phyloP scores from a whole-genome alignment of 2,329 filamentous ascomycete species.

The Phyllosticta citrichinensis region DNA sequence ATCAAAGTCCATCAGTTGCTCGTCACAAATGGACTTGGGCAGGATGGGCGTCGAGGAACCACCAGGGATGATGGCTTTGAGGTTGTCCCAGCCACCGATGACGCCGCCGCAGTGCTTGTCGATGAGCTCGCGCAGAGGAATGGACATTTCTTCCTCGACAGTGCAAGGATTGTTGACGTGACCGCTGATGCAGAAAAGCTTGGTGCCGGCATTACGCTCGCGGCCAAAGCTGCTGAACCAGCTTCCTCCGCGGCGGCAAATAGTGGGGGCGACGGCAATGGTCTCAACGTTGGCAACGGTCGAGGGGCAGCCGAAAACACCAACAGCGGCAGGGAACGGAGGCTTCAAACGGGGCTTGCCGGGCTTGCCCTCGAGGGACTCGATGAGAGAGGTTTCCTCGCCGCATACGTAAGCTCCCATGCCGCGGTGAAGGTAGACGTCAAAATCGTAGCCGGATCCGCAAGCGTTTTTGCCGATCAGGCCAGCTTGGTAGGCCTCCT shows the following conservation, averaged over 20 bases:
- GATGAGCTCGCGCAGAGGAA: conserved; percentile 88
- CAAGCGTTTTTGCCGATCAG: conserved; percentile 98
- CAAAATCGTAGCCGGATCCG: conserved; percentile 93
- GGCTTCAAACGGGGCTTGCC: conserved; percentile 98
- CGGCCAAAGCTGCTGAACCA: conserved; percentile 95
- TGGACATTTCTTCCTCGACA: conserved; percentile 99
- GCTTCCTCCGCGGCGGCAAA: conserved; percentile 78
- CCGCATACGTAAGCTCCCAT: conserved; percentile 97
- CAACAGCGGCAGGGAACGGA: conserved; percentile 92
- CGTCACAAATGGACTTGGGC: conserved; percentile 79
- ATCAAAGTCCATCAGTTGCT: conserved; percentile 98
- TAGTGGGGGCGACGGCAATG: conserved; percentile 87
- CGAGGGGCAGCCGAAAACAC: conserved; percentile 94
- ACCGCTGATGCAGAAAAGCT: conserved; percentile 96
- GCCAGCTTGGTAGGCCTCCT: conserved; percentile 91
- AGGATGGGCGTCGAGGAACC: conserved; percentile 95
- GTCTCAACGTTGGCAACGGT: conserved; percentile 99
- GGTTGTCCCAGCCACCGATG: conserved; percentile 93
- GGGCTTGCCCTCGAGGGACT: conserved; percentile 96
- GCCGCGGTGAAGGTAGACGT: conserved; percentile 91
- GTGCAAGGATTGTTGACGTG: conserved; percentile 98
- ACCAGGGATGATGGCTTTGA: conserved; percentile 88
- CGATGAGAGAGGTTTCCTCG: conserved; percentile 95
- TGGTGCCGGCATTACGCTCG: conserved; percentile 92
- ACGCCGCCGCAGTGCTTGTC: conserved; percentile 98